phyloP scores from a whole-genome alignment of 2,329 filamentous ascomycete genomes.

The Xylariaceae sp. region DNA sequence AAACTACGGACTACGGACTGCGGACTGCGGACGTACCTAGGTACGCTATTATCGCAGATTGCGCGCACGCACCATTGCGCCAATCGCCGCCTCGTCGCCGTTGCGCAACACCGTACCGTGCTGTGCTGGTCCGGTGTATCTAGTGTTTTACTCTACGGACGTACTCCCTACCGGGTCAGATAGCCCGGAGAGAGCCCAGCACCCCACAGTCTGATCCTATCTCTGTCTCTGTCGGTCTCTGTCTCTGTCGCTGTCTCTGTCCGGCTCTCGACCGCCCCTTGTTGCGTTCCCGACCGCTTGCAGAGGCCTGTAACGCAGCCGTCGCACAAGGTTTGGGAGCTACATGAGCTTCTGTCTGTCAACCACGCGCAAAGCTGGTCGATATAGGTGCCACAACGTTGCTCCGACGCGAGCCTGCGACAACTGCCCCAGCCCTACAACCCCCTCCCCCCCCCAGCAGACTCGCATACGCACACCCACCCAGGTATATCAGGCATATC shows the following conservation, averaged over 20 bases:
- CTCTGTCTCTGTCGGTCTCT: no score
- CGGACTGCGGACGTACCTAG: no score
- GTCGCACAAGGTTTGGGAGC: conserved; percentile 18
- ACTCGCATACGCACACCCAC: conserved; percentile 5
- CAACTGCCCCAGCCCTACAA: conserved; percentile 17
- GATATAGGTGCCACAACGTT: conserved; percentile 19
- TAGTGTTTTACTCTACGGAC: no score
- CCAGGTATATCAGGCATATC: no score
- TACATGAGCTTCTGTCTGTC: conserved; percentile 14
- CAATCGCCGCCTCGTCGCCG: conserved; percentile 7
- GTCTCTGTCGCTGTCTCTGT: no score
- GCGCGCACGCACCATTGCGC: conserved; percentile 12
- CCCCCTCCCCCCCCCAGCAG: conserved; percentile 13
- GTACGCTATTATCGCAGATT: not conserved
- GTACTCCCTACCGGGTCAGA: no score
- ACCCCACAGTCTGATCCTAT: no score
- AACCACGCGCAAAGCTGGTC: conserved; percentile 15
- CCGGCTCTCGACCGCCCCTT: no score
- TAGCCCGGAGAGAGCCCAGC: no score
- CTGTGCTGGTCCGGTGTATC: no score
- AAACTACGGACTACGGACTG: no score
- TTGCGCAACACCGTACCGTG: not conserved
- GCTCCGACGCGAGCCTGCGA: conserved; percentile 19
- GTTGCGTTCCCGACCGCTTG: not conserved
- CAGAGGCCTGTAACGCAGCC: conserved; percentile 11